Conservation (phyloP, 768 basidiomycete genomes). For the Naganishia onofrii region DNA sequence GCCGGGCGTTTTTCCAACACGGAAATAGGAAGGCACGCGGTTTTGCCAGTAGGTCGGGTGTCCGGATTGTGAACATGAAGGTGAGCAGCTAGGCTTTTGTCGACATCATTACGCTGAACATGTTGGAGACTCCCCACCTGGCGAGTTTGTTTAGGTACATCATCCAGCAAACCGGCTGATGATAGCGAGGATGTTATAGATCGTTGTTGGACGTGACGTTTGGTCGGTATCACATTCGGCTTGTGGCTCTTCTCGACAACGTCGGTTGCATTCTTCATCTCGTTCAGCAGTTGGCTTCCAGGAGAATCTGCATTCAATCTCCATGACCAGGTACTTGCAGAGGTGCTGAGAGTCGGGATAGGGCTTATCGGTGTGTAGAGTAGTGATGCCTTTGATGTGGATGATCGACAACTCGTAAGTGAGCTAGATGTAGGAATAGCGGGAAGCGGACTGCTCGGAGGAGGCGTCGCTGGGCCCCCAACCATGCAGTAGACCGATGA, state of each 20-base stretch:
- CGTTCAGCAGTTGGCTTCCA: constrained; percentile 6
- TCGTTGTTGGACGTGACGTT: constrained; percentile 10
- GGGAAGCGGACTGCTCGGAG: constrained; percentile 8
- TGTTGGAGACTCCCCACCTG: not conserved
- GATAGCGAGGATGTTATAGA: constrained; percentile 11
- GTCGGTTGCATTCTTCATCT: constrained; percentile 3
- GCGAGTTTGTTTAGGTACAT: not conserved
- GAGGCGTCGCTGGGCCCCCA: constrained; percentile 5
- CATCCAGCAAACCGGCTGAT: not conserved
- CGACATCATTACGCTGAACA: not conserved
- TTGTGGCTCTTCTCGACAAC: not conserved
- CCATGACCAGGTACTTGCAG: constrained; percentile 10
- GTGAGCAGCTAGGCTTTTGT: not conserved
- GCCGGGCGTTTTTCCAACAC: not conserved
- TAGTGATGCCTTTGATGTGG: not conserved
- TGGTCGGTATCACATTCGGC: not conserved
- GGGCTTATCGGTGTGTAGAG: constrained; percentile 15
- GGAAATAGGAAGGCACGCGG: too few species aligned
- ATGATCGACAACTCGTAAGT: not conserved
- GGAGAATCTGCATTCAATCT: not conserved
- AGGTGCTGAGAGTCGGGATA: constrained; percentile 4
- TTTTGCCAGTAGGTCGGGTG: not conserved
- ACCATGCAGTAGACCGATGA: constrained; percentile 1
- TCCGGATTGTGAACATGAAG: not conserved
- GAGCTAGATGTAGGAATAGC: constrained; percentile 9